Conservation (phyloP, 768 basidiomycete species). For the Macrolepiota fuliginosa region DNA sequence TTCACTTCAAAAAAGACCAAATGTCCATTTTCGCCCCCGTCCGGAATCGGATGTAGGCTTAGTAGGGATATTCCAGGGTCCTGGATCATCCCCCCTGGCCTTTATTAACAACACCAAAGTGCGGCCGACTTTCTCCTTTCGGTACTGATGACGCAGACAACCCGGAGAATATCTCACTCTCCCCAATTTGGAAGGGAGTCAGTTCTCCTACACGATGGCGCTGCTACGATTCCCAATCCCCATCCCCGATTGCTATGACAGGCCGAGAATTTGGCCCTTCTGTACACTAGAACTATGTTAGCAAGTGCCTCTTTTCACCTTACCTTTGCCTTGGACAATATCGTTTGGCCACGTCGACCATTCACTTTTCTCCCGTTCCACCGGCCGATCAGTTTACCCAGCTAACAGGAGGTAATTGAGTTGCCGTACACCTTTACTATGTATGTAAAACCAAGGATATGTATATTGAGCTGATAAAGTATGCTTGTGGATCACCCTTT, state of each 20-base stretch:
- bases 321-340: neutral
- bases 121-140: neutral
- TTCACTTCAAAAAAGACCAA: too few relatives aligned
- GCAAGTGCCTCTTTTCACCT: neutral
- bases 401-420: neutral
- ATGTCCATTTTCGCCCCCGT: too few relatives aligned
- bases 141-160: neutral
- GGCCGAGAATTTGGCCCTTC: neutral
- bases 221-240: neutral
- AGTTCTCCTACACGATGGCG: neutral
- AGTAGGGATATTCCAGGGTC: too few relatives aligned
- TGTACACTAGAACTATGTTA: neutral
- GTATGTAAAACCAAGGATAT: too few relatives aligned
- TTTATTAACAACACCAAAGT: neutral
- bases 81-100: neutral
- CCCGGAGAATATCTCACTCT: neutral
- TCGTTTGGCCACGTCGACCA: neutral
- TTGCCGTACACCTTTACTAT: neutral
- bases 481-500: too few relatives aligned
- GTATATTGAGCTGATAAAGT: too few relatives aligned
- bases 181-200: neutral
- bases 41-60: too few relatives aligned
- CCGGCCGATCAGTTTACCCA: neutral
- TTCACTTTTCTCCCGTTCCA: neutral
- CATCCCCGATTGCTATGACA: neutral